These are phyloP conservation scores for Zygosaccharomyces bailii DNA, from an alignment of 805 yeast genomes.

Conservation along the genomic window DNA sequence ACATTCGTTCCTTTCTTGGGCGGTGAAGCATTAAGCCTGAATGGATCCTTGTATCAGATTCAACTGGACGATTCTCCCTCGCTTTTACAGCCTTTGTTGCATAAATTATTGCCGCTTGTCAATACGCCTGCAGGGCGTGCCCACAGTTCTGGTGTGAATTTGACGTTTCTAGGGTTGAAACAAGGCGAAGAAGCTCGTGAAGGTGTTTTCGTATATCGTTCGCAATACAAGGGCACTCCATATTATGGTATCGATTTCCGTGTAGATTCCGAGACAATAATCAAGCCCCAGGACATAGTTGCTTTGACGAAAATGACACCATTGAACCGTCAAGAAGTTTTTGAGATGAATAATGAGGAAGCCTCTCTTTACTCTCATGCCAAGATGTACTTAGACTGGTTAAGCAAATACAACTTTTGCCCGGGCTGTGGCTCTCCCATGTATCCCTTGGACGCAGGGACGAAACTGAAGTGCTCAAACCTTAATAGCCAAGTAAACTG, in stretches of 20 bases:
- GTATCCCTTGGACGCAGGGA: conserved; percentile 65
- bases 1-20: conserved; percentile 40
- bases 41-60: conserved; percentile 12
- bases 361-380: conserved; percentile 78
- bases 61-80: conserved; percentile 9
- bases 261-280: conserved; percentile 9
- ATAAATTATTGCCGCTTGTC: conserved; percentile 9
- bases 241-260: conserved; percentile 58
- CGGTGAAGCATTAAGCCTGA: conserved; percentile 28
- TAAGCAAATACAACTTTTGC: conserved; percentile 66
- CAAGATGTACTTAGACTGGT: conserved; percentile 83
- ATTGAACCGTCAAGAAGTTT: conserved; percentile 11
- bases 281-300: conserved; percentile 9
- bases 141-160: conserved; percentile 18
- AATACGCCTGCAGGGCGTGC: conserved; percentile 18
- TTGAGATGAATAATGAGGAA: conserved; percentile 37
- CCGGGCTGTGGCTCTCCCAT: conserved; percentile 78
- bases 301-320: conserved; percentile 8
- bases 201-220: conserved; percentile 43
- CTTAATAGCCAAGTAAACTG: conserved; percentile 24
- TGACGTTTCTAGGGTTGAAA: conserved; percentile 28
- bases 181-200: conserved; percentile 14
- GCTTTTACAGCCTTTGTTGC: conserved; percentile 7
- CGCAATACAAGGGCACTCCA: conserved; percentile 56
- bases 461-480: conserved; percentile 51